Percentiles rank a stretch among this genome's conserved stretches.
phyloP scores from a whole-genome alignment of 306 rosid genomes.

The Sechiopsis laciniata region DNA sequence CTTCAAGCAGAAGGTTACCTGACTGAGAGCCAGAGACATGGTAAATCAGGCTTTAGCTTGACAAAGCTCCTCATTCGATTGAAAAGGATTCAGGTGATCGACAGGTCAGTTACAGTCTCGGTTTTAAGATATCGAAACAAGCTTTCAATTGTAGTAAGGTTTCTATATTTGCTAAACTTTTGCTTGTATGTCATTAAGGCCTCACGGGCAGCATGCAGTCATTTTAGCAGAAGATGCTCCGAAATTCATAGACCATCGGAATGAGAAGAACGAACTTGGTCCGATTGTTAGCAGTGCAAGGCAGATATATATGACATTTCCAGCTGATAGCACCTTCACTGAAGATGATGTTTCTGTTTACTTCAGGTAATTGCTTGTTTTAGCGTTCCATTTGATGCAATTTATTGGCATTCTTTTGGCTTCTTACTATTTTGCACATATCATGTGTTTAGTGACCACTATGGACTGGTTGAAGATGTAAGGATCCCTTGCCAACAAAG shows the following conservation, averaged over 20 bases:
- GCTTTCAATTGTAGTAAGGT: background rate
- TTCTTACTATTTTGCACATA: slow-evolving; percentile 18
- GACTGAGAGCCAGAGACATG: slow-evolving; percentile 87
- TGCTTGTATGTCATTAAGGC: slow-evolving; percentile 40
- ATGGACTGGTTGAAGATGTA: slow-evolving; percentile 77
- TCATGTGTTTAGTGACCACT: slow-evolving; percentile 32
- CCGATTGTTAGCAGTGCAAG: slow-evolving; percentile 60
- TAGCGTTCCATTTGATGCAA: background rate
- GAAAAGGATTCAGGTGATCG: slow-evolving; percentile 57
- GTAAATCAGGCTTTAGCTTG: slow-evolving; percentile 79
- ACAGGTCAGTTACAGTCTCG: slow-evolving; percentile 41
- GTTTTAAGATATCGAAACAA: background rate
- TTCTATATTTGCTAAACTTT: background rate
- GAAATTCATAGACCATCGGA: slow-evolving; percentile 34
- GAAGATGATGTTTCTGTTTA: slow-evolving; percentile 75
- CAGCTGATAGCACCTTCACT: slow-evolving; percentile 75
- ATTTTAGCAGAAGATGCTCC: slow-evolving; percentile 65
- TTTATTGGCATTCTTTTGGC: background rate
- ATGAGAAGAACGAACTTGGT: slow-evolving; percentile 48
- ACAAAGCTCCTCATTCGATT: slow-evolving; percentile 67
- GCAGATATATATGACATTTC: slow-evolving; percentile 81
- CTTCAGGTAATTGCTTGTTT: slow-evolving; percentile 42
- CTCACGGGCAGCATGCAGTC: slow-evolving; percentile 82
- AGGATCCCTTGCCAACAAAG: slow-evolving; percentile 73
- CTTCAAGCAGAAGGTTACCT: slow-evolving; percentile 83